These are phyloP conservation scores for Podaxis carcinomalis DNA, from an alignment of 768 basidiomycete genomes.

Conservation along the genomic window DNA sequence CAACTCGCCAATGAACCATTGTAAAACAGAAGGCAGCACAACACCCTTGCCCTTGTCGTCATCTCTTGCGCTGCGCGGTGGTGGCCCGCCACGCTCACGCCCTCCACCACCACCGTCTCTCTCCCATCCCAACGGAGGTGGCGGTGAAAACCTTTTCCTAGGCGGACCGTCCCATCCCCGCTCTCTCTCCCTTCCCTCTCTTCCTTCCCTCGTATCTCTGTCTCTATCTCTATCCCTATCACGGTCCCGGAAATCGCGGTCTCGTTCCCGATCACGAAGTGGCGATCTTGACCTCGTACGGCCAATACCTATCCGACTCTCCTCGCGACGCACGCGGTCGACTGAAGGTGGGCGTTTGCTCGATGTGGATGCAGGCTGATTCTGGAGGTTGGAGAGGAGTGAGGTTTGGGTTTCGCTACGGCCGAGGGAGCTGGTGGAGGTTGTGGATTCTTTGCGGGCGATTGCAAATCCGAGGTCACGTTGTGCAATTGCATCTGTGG, in stretches of 20 bases:
- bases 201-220: slow-evolving; percentile 18
- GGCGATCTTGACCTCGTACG: slow-evolving; percentile 23
- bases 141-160: slow-evolving; percentile 44
- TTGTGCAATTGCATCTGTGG: slow-evolving; percentile 83
- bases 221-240: slow-evolving; percentile 15
- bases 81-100: slow-evolving; percentile 14
- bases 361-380: slow-evolving; percentile 4
- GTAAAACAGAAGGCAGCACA: slow-evolving; percentile 54
- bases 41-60: slow-evolving; percentile 26
- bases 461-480: slow-evolving; percentile 83
- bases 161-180: slow-evolving; percentile 34
- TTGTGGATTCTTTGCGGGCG: slow-evolving; percentile 30
- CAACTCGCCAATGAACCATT: slow-evolving; percentile 82
- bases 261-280: slow-evolving; percentile 20
- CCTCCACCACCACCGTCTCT: slow-evolving; percentile 27
- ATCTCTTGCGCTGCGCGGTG: slow-evolving; percentile 22
- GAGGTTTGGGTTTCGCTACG: slow-evolving; percentile 34
- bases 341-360: slow-evolving; percentile 35
- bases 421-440: slow-evolving; percentile 16
- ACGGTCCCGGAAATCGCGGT: slow-evolving; percentile 17
- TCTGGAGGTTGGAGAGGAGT: slow-evolving; percentile 19
- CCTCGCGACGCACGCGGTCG: slow-evolving; percentile 28
- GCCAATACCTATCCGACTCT: slow-evolving; percentile 15
- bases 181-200: slow-evolving; percentile 26
- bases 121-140: slow-evolving; percentile 40